A percentile compares a stretch with the other conserved stretches of the same genome.
phyloP scores from a whole-genome alignment of 768 basidiomycete genomes.

The Kwoniella dendrophila region DNA sequence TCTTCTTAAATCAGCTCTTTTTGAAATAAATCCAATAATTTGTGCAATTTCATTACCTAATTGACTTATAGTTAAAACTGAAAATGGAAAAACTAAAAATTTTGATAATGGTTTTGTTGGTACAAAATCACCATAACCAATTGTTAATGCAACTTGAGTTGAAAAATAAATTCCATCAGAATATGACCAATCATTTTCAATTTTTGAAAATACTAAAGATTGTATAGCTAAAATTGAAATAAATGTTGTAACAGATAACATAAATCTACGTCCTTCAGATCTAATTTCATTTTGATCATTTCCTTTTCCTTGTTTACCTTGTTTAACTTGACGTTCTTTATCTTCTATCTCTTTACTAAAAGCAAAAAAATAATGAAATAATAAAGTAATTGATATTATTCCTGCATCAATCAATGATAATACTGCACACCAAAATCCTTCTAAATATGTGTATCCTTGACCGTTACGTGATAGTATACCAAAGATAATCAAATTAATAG shows the following conservation, averaged over 20 bases:
- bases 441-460: conserved; percentile 30
- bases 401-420: conserved; percentile 38
- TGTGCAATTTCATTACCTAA: conserved; percentile 51
- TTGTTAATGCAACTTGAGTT: conserved; percentile 36
- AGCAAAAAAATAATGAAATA: conserved; percentile 43
- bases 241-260: conserved; percentile 45
- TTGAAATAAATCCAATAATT: conserved; percentile 50
- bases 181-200: conserved; percentile 56
- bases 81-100: conserved; percentile 49
- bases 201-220: conserved; percentile 49
- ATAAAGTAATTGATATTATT: conserved; percentile 39
- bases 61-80: conserved; percentile 54
- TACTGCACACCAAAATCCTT: conserved; percentile 50
- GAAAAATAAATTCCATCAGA: conserved; percentile 47
- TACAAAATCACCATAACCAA: conserved; percentile 42
- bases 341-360: conserved; percentile 15
- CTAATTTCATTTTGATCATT: conserved; percentile 29
- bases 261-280: conserved; percentile 42
- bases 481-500: conserved; percentile 47
- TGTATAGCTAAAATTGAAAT: conserved; percentile 49
- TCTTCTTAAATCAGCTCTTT: conserved; percentile 37
- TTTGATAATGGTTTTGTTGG: conserved; percentile 42
- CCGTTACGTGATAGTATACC: conserved; percentile 41
- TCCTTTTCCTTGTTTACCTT: neutral
- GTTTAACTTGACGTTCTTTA: too few species aligned